phyloP scores from a whole-genome alignment of 768 basidiomycete genomes.

The Boletus vermiculosoides region DNA sequence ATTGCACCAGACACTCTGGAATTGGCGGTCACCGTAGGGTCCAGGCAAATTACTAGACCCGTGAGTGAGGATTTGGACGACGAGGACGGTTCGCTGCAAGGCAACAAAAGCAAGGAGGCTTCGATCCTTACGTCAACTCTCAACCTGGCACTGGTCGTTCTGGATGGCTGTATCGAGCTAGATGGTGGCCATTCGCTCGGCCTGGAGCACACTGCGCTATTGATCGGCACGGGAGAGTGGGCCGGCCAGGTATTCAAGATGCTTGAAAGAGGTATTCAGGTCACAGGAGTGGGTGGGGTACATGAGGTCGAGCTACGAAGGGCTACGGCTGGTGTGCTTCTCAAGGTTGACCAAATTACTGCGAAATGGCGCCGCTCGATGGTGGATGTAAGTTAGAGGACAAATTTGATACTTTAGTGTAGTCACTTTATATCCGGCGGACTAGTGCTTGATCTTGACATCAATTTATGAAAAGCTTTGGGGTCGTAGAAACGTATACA shows the following conservation, averaged over 20 bases:
- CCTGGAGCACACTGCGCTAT: conserved; percentile 68
- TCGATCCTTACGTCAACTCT: conserved; percentile 72
- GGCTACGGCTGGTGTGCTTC: conserved; percentile 74
- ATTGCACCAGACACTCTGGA: conserved; percentile 82
- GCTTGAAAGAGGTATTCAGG: conserved; percentile 62
- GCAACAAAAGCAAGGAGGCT: conserved; percentile 53
- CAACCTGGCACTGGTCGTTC: conserved; percentile 71
- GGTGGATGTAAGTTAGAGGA: conserved; percentile 39
- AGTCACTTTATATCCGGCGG: not conserved
- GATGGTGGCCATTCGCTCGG: conserved; percentile 76
- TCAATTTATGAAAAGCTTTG: not conserved
- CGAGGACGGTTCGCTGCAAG: conserved; percentile 20
- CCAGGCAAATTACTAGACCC: conserved; percentile 52
- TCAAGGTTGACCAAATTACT: conserved; percentile 74
- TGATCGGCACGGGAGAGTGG: conserved; percentile 82
- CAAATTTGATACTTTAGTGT: not conserved
- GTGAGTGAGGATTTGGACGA: conserved; percentile 37
- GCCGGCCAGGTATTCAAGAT: conserved; percentile 60
- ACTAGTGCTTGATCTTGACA: not conserved
- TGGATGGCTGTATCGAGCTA: conserved; percentile 72
- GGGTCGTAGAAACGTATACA: not conserved
- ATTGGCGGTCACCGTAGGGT: conserved; percentile 77
- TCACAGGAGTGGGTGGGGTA: conserved; percentile 64
- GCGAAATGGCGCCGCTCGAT: conserved; percentile 69
- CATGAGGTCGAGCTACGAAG: conserved; percentile 61